Base-by-base conservation (phyloP, 257 asterid species). In the Capsicum pubescens region DNA sequence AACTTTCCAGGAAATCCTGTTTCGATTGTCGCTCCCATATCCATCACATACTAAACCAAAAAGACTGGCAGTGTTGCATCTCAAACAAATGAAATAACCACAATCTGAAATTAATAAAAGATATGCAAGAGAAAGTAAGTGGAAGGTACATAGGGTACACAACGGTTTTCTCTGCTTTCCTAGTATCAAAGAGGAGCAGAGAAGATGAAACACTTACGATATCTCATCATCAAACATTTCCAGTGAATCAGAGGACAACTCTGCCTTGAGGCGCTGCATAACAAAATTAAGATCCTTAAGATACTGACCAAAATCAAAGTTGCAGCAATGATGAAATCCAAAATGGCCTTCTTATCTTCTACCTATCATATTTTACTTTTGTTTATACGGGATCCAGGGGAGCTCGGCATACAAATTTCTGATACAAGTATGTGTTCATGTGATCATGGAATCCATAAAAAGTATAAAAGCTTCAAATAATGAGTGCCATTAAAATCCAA, bases 251-350 rank as follows among this genome's bases (percentile, higher is more conserved):
- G 80, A 84, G 58, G 85, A 84, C 55, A 94, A 84, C 91, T 88
- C 94, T 56, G 85, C 90, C 88, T 90, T 88, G 87, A 94, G 90
- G 86, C 87, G 86, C 98, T 95, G 88, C 88, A 88, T 13, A 46
- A 85, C 46, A 79, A 7, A 82, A 71, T 57, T 42, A 16, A 48
- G 80, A 82, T 46, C 21, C 35, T 19, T 61, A 26, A 3, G 3
- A 68, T 17, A 68, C 80, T 50, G 54, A 57, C 54, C 35, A 54
- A 54, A 63, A 71, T 17, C 15, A 56, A 59, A 52, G 39, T 17
- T 80, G 17, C 32, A 12, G 79, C 70, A 55, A 26, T 44, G 26
- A 14, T 52, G 26, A 76, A 16, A 76, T 17, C 48, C 21, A 26
- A 19, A 76, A 76, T 74, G 58, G 13, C 6, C 81, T 32, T 13